These are phyloP conservation scores for Glonium stellatum DNA, from an alignment of 495 filamentous ascomycete genomes.

Conservation along the genomic window DNA sequence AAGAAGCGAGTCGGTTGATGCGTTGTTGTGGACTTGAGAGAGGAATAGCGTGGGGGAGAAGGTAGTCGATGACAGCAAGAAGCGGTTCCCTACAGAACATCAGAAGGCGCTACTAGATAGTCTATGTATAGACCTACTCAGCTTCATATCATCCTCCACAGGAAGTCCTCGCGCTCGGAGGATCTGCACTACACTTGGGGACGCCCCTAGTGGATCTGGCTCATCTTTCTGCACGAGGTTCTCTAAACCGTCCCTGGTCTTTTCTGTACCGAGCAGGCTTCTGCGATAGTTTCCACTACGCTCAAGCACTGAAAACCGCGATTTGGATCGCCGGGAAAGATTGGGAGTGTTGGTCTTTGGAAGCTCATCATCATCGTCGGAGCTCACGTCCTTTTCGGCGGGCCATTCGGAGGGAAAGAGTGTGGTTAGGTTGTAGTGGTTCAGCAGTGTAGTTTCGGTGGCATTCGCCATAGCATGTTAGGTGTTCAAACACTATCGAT, in stretches of 20 bases:
- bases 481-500: no score
- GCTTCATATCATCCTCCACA: slow-evolving; percentile 73
- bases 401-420: slow-evolving; percentile 85
- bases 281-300: slow-evolving; percentile 58
- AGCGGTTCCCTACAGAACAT: slow-evolving; percentile 64
- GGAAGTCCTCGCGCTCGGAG: slow-evolving; percentile 68
- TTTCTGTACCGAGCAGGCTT: slow-evolving; percentile 63
- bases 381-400: slow-evolving; percentile 64
- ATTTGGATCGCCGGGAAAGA: slow-evolving; percentile 54
- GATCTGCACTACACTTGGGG: slow-evolving; percentile 75
- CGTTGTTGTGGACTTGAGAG: slow-evolving; percentile 79
- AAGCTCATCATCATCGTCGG: slow-evolving; percentile 57
- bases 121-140: slow-evolving; percentile 50
- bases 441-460: slow-evolving; percentile 65
- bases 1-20: slow-evolving; percentile 70
- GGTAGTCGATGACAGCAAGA: slow-evolving; percentile 87
- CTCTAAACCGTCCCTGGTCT: slow-evolving; percentile 58
- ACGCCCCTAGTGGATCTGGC: slow-evolving; percentile 75
- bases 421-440: slow-evolving; percentile 79
- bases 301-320: slow-evolving; percentile 77
- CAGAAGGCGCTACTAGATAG: not conserved
- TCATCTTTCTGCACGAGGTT: slow-evolving; percentile 83
- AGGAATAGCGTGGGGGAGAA: slow-evolving; percentile 90
- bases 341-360: slow-evolving; percentile 19
- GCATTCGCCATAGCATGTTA: not conserved